These are phyloP conservation scores for Allantophomopsis lycopodina DNA, from an alignment of 2,329 filamentous ascomycete genomes.

Conservation along the genomic window DNA sequence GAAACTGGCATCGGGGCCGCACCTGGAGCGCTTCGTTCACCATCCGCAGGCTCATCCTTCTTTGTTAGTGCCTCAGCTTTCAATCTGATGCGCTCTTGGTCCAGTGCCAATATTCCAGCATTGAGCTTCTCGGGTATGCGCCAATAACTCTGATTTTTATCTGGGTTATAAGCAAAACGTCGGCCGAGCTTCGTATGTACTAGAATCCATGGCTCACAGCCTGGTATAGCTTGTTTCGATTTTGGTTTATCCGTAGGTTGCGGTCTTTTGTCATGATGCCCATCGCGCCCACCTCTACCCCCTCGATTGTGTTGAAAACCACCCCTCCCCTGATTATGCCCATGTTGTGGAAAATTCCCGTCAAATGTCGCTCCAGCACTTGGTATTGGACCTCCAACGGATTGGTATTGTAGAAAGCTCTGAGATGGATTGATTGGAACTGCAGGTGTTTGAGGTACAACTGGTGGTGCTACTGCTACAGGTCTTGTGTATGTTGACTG, in stretches of 20 bases:
- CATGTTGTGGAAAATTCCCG: slow-evolving; percentile 12
- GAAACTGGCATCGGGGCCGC: slow-evolving; percentile 9
- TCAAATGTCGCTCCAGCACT: slow-evolving; percentile 18
- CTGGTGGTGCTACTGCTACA: slow-evolving; percentile 18
- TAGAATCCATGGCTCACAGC: slow-evolving; percentile 74
- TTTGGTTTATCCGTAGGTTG: slow-evolving; percentile 70
- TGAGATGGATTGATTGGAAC: slow-evolving; percentile 15
- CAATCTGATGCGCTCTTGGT: slow-evolving; percentile 55
- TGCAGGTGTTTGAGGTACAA: slow-evolving; percentile 5
- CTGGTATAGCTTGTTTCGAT: slow-evolving; percentile 65
- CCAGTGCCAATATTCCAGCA: slow-evolving; percentile 59
- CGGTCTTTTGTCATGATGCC: slow-evolving; percentile 29
- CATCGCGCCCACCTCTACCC: slow-evolving; percentile 38
- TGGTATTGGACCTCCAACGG: slow-evolving; percentile 23
- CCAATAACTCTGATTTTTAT: slow-evolving; percentile 86
- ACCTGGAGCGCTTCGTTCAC: slow-evolving; percentile 13
- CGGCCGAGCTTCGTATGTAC: slow-evolving; percentile 87
- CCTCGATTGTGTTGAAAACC: slow-evolving; percentile 29
- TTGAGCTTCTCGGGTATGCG: slow-evolving; percentile 81
- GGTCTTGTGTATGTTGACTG: slow-evolving; percentile 80
- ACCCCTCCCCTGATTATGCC: slow-evolving; percentile 14
- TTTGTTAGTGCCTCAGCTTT: slow-evolving; percentile 26
- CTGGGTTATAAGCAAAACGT: slow-evolving; percentile 79
- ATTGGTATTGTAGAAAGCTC: slow-evolving; percentile 28
- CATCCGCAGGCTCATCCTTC: slow-evolving; percentile 14